Evolutionary conservation across 2,329 filamentous ascomycete species (phyloP).

Genomic region (Verticillium albo-atrum): DNA sequence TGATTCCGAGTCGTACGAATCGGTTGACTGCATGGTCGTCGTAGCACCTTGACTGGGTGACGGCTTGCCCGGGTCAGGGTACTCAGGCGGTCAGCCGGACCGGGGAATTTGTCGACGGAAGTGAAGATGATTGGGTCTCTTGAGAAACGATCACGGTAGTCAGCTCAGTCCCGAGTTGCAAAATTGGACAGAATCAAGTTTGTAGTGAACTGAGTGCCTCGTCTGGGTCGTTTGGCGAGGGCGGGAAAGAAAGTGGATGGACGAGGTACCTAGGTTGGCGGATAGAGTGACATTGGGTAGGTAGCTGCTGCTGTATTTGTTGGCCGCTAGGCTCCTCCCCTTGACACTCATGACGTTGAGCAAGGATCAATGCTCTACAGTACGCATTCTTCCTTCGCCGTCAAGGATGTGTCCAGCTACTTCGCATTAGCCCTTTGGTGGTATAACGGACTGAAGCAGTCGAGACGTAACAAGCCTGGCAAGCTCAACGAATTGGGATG

Average conservation of each 20-base stretch:
- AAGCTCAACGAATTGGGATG: not conserved
- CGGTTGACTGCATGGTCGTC: slow-evolving; percentile 1
- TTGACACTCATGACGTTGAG: not conserved
- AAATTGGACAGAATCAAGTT: no score
- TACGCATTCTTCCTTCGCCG: not conserved
- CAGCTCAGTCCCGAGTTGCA: no score
- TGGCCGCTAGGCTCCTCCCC: not conserved
- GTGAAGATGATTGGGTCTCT: no score
- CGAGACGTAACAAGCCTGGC: not conserved
- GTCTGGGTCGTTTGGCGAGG: not conserved
- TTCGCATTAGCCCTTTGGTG: not conserved
- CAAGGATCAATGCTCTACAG: not conserved
- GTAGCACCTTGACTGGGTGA: not conserved
- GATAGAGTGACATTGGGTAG: no score
- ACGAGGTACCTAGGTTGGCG: not conserved
- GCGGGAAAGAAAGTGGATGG: not conserved
- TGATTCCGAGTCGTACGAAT: slow-evolving; percentile 15
- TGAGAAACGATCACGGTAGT: no score
- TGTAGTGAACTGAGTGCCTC: no score
- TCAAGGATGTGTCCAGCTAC: not conserved
- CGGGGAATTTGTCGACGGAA: no score
- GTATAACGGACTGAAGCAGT: not conserved
- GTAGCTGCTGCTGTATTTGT: not conserved
- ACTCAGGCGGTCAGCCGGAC: not conserved
- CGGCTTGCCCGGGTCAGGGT: not conserved